Evolutionary conservation across 1,139 yeast species (phyloP).

Genomic region (Candida sanyaensis): DNA sequence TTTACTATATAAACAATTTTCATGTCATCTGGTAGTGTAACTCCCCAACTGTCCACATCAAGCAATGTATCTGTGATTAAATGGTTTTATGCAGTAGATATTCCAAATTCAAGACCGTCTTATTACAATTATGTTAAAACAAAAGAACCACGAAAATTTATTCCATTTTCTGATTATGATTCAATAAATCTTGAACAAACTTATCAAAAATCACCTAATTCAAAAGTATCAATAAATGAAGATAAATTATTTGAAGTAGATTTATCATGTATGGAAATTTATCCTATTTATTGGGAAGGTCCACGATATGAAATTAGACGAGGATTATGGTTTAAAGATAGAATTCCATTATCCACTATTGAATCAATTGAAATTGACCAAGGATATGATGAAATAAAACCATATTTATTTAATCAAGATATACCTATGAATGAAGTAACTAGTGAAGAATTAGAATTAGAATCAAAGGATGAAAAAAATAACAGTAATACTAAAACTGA

Average conservation of each 20-base stretch:
- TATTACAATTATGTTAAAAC: slow-evolving; percentile 51
- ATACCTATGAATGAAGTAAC: slow-evolving; percentile 7
- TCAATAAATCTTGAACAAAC: slow-evolving; percentile 57
- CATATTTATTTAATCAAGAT: slow-evolving; percentile 23
- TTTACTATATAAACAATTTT: too few relatives aligned
- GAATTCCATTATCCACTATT: slow-evolving; percentile 56
- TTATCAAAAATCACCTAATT: slow-evolving; percentile 17
- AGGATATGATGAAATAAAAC: slow-evolving; percentile 43
- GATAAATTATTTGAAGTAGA: slow-evolving; percentile 79
- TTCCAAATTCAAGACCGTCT: slow-evolving; percentile 68
- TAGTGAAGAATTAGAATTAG: slow-evolving; percentile 4
- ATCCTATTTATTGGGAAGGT: slow-evolving; percentile 88
- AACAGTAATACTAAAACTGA: slow-evolving; percentile 13
- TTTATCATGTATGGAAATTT: slow-evolving; percentile 49
- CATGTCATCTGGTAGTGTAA: too few relatives aligned
- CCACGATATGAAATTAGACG: slow-evolving; percentile 81
- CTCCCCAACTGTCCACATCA: not conserved
- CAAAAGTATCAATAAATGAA: slow-evolving; percentile 65
- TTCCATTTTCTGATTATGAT: slow-evolving; percentile 68
- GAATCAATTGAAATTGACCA: slow-evolving; percentile 62
- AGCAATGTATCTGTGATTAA: slow-evolving; percentile 18
- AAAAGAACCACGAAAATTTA: slow-evolving; percentile 58
- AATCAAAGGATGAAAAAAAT: slow-evolving; percentile 1
- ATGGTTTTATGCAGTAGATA: slow-evolving; percentile 87
- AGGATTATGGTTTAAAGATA: slow-evolving; percentile 80